Evolutionary conservation across 2,329 filamentous ascomycete species (phyloP), one percentile per base, ranked within the genome.

Genomic region (Spiromastix sp.): DNA sequence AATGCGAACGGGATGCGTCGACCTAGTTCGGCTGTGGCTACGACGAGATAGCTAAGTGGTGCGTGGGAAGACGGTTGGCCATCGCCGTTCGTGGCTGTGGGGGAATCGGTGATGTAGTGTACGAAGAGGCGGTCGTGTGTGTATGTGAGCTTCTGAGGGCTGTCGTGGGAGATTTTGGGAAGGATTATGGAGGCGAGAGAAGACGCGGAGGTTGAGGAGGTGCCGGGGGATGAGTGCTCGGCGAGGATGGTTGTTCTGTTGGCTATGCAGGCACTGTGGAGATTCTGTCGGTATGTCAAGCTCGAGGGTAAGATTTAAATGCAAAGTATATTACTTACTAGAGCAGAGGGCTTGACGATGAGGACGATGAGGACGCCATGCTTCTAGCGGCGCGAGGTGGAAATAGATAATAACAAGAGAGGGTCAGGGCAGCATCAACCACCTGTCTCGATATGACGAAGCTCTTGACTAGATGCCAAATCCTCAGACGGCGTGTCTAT

Each of bases 151-250:
- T 95, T 95, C 55, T 93, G 79, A 1, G 86, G 71, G 19, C 72
- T 67, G 44, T 70, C 64, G 66, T 98, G 91, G 37, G 73, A 71
- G 68, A 98, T 93, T 61, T 94, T 94, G 39, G 93, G 91, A 29
- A 98, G 85, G 66, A 98, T 86, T 50, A 95, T 71, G 29, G 86
- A 91, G 47, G 89, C 85, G 50, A 96, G 81, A 9, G 81, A 86
- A 4, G 85, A 93, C 43, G 86, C 84, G 49, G 85, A 86, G 38
- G 85, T 83, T 48, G 85, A 78, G 27, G 81, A 85, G 7, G 82
- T 79, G 42, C 86, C 82, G 2, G 85, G 85, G 21, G 85, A 79
- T 32, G 85, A 93, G 67, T 93, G 89, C 66, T 98, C 91, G 52
- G 84, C 68, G 42, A 98, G 79, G 63, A 98, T 94, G 30, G 87